Percentiles rank a stretch among this genome's conserved stretches.
phyloP scores from a whole-genome alignment of 768 basidiomycete species.

The Leccinum barrowsii region DNA sequence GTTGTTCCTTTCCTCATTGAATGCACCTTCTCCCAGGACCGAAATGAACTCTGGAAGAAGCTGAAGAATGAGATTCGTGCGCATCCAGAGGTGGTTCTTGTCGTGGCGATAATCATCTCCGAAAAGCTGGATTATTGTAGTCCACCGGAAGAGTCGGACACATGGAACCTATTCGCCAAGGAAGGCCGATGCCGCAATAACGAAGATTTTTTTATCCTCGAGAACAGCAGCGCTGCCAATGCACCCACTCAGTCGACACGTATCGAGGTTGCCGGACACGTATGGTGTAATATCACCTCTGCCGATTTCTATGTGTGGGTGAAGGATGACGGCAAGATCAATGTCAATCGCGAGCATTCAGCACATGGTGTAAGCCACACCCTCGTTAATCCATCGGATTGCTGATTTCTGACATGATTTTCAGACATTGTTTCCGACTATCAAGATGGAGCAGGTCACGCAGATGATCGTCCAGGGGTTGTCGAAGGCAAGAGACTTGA shows the following conservation, averaged over 20 bases:
- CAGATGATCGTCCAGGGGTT: background rate
- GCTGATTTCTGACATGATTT: background rate
- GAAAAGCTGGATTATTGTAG: background rate
- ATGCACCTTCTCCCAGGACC: conserved; percentile 2
- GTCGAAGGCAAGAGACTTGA: background rate
- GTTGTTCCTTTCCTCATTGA: background rate
- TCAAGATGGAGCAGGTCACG: background rate
- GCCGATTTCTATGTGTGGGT: background rate
- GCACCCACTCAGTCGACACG: background rate
- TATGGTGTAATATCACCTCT: background rate
- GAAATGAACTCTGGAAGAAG: background rate
- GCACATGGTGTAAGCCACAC: background rate
- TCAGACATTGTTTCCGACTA: background rate
- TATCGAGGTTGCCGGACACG: background rate
- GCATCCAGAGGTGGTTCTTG: background rate
- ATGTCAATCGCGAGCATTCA: background rate
- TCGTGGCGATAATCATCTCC: background rate
- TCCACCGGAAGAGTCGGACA: background rate
- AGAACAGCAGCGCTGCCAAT: background rate
- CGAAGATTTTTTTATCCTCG: background rate
- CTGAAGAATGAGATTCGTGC: background rate
- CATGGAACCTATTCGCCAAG: background rate
- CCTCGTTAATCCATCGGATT: background rate
- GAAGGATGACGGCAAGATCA: background rate
- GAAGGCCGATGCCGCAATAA: background rate